Percentiles rank a stretch among this genome's conserved stretches.
Evolutionary conservation across 345 rosid species (phyloP).

Genomic region (Microcos paniculata): DNA sequence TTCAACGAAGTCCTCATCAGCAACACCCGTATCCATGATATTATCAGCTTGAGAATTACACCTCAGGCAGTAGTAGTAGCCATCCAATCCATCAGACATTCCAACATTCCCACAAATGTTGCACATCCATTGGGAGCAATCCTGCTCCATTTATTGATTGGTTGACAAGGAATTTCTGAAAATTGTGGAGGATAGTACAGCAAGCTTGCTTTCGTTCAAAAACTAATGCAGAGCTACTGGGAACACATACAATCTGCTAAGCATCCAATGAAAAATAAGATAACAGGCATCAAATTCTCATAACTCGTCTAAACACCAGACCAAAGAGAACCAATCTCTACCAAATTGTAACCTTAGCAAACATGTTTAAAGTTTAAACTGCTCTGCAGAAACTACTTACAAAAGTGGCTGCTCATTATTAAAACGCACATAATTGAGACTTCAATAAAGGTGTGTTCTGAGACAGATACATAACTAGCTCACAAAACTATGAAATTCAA

Average conservation of each 20-base stretch:
- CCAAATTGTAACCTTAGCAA: not conserved
- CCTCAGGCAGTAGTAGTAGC: conserved; percentile 52
- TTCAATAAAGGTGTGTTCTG: not conserved
- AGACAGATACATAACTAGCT: not conserved
- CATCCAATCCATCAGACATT: conserved; percentile 46
- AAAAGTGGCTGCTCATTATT: not conserved
- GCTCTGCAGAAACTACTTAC: not conserved
- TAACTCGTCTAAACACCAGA: not conserved
- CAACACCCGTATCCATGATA: conserved; percentile 56
- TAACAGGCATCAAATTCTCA: not conserved
- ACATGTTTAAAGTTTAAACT: not conserved
- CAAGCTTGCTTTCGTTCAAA: not conserved
- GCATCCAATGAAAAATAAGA: not conserved
- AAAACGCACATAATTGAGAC: not conserved
- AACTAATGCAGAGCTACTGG: not conserved
- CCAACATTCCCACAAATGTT: conserved; percentile 46
- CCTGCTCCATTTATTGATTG: conserved; percentile 22
- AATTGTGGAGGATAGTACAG: not conserved
- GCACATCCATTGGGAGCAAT: conserved; percentile 36
- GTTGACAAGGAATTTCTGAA: not conserved
- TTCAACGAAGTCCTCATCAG: conserved; percentile 53
- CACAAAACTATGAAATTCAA: no score
- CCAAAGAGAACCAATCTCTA: not conserved
- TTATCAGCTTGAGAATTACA: conserved; percentile 48
- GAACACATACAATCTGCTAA: not conserved